Conservation (phyloP, 208 protist species). For the Novymonas esmeraldas region DNA sequence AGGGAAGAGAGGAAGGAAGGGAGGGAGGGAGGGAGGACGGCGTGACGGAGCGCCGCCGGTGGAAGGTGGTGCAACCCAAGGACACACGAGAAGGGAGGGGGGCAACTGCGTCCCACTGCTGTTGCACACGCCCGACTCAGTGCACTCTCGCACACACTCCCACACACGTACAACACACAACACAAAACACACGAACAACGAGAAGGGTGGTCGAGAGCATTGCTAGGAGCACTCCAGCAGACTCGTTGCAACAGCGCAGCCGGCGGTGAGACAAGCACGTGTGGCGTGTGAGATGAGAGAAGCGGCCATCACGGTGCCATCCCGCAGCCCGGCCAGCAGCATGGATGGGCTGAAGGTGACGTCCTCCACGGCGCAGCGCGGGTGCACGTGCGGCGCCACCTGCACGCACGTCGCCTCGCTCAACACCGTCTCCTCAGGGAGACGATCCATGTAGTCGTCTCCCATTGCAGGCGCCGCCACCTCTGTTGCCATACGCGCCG, state of each 20-base stretch:
- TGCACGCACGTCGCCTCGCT: constrained; percentile 43
- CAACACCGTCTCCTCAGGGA: constrained; percentile 32
- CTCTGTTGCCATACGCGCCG: neutral
- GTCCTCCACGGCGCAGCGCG: constrained; percentile 49
- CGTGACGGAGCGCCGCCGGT: too few relatives aligned
- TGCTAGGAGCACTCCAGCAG: constrained; percentile 10
- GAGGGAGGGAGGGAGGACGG: neutral
- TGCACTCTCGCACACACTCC: too few relatives aligned
- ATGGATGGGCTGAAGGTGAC: constrained; percentile 81
- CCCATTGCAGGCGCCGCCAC: constrained; percentile 17
- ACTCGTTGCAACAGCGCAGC: constrained; percentile 5
- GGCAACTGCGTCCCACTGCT: too few relatives aligned
- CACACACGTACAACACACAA: too few relatives aligned
- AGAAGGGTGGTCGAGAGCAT: neutral
- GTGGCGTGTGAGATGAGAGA: constrained; percentile 58
- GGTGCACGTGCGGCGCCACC: constrained; percentile 36
- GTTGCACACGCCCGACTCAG: too few relatives aligned
- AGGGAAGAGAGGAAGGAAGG: neutral
- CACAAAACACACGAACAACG: neutral
- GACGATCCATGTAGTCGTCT: constrained; percentile 13
- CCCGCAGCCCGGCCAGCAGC: constrained; percentile 74
- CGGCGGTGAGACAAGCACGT: constrained; percentile 32
- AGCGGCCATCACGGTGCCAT: constrained; percentile 79
- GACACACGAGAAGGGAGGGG: neutral
- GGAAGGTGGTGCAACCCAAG: neutral